Base-by-base conservation (phyloP, 768 basidiomycete genomes). In the Strobilomyces confusus region DNA sequence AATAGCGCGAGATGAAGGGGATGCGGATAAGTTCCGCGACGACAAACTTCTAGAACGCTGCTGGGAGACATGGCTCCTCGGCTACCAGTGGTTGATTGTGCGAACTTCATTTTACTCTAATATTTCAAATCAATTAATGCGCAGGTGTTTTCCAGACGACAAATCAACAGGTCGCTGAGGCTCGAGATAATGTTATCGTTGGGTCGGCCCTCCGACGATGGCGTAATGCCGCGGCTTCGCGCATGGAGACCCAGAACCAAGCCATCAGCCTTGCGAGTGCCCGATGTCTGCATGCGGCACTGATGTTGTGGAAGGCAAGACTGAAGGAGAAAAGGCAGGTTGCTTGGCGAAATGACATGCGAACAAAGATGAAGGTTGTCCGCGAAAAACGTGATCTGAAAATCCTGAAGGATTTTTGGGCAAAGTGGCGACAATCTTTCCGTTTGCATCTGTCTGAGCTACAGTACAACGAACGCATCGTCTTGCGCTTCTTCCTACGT, bases 1-100 rank as follows among this genome's bases (percentile, higher is more conserved):
- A 63, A 80, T 86, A 75, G 77, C 80, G 43, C 80, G 81, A 60
- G 82, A 89, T 58, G 85, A 91, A 63, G 74, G 78, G 59, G 79
- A 82, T 26, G 92, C 92, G 19, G 87, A 84, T 65, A 73, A 74
- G 51, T 91, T 85, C 67, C 75, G 84, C 41, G 72, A 80, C 29
- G 80, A 83, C 48, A 77, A 75, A 48, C 70, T 92, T 52, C 48
- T 89, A 25, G 83, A 84, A 61, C 81, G 81, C 15, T 91, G 82
- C 61, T 88, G 84, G 82, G 80, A 84, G 44, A 79, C 85, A 54
- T 94, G 92, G 92, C 75, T 73, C 43, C 80, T 82, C 62, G 83
- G 84, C 2, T 80, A 79, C 60, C 69, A 79, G 42, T 92, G 91
- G 89, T 81, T 89, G 60, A 70, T 76, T 55, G 92, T 92, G 70